Conservation (phyloP, 208 protist species). For the Jaenimonas drosophilae region DNA sequence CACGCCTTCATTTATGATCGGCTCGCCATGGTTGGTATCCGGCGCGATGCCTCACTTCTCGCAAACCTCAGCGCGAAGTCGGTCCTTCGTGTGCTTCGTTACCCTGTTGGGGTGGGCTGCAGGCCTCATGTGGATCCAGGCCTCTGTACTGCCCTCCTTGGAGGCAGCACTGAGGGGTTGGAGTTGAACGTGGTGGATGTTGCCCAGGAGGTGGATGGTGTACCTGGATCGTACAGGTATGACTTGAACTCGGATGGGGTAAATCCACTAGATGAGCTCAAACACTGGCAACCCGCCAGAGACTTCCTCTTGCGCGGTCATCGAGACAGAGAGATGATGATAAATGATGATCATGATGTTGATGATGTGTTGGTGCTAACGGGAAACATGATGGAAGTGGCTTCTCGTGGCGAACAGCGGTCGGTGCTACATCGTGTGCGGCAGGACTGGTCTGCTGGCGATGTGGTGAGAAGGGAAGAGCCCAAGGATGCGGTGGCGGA, state of each 20-base stretch:
- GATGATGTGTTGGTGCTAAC: slow-evolving; percentile 24
- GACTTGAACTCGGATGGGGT: neutral
- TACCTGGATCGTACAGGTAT: too few relatives aligned
- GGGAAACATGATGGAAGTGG: slow-evolving; percentile 27
- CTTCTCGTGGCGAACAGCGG: slow-evolving; percentile 19
- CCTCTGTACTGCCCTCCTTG: slow-evolving; percentile 51
- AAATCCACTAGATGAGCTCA: slow-evolving; percentile 7
- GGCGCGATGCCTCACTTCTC: too few relatives aligned
- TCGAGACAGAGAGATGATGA: too few relatives aligned
- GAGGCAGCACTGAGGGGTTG: slow-evolving; percentile 36
- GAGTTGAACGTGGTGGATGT: too few relatives aligned
- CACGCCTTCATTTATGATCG: slow-evolving; percentile 18
- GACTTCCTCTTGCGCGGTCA: slow-evolving; percentile 2
- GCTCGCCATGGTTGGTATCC: too few relatives aligned
- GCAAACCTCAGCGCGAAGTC: slow-evolving; percentile 20
- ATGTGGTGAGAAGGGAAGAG: neutral
- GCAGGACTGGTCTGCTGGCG: slow-evolving; percentile 21
- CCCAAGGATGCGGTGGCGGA: neutral
- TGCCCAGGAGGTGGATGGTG: too few relatives aligned
- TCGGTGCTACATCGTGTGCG: slow-evolving; percentile 57
- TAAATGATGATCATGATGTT: too few relatives aligned
- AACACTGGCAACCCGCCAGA: slow-evolving; percentile 10
- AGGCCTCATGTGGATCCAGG: slow-evolving; percentile 69
- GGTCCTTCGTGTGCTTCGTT: slow-evolving; percentile 59
- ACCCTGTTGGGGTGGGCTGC: slow-evolving; percentile 38